Conservation (phyloP, 345 rosid species). For the Lagerstroemia speciosa region DNA sequence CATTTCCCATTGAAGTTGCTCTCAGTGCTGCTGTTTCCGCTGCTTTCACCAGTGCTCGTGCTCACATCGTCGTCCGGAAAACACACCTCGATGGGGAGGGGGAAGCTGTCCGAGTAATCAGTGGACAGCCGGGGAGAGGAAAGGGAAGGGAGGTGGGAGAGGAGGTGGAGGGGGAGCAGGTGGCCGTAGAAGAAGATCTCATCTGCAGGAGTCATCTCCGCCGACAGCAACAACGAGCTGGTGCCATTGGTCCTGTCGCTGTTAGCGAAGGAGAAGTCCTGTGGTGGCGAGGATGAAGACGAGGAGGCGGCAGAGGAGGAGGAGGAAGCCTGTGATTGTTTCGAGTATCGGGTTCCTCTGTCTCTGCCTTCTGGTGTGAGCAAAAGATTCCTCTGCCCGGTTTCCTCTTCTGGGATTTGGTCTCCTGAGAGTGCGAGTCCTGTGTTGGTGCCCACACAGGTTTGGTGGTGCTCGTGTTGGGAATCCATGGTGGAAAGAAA, state of each 20-base stretch:
- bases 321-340: slow-evolving; percentile 1
- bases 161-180: slow-evolving; percentile 27
- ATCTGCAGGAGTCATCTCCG: slow-evolving; percentile 87
- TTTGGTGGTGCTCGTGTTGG: neutral
- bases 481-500: neutral
- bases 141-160: slow-evolving; percentile 84
- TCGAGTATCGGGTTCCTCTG: too few relatives aligned
- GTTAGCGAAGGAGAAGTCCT: slow-evolving; percentile 1
- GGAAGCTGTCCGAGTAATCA: slow-evolving; percentile 41
- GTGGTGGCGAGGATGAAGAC: neutral
- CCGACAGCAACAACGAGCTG: too few relatives aligned
- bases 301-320: neutral
- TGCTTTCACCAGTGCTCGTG: neutral
- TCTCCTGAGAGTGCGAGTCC: neutral
- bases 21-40: neutral
- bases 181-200: slow-evolving; percentile 77
- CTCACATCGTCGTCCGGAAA: slow-evolving; percentile 17
- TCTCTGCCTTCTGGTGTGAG: too few relatives aligned
- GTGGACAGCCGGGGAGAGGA: slow-evolving; percentile 42
- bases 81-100: slow-evolving; percentile 31
- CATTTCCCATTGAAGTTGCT: neutral
- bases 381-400: neutral
- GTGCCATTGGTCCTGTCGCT: neutral
- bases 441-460: neutral
- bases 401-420: neutral